Evolutionary conservation across 345 rosid species (phyloP), one percentile per base, ranked within the genome.

Genomic region (Ceriops zippeliana): DNA sequence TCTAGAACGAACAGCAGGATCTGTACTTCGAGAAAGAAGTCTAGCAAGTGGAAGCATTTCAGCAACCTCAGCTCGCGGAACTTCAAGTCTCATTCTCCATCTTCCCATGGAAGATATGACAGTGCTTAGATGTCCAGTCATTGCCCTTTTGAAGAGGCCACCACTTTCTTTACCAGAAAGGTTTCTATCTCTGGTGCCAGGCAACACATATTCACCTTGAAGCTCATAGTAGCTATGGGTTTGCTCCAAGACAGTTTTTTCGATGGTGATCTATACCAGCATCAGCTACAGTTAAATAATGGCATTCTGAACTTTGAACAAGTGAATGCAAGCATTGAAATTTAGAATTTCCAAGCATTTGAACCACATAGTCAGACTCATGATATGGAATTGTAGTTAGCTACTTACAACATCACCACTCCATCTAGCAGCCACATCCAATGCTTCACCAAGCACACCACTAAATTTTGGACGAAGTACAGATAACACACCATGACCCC

Each of bases 61-160:
- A 64, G 95, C 93, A 65, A 89, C 95, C 86, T 93, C 97, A 65
- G 98, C 98, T 76, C 83, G 86, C 65, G 98, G 93, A 82, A 93
- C 98, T 84, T 93, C 98, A 76, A 93, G 97, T 82, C 98, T 88
- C 95, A 93, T 84, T 83, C 98, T 89, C 98, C 98, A 93, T 82
- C 98, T 88, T 81, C 98, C 97, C 91, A 93, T 85, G 42, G 97
- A 89, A 73, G 98, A 93, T 80, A 93, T 93, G 82, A 89, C 97
- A 77, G 96, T 93, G 65, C 96, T 87, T 31, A 91, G 83, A 75
- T 91, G 97, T 37, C 98, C 98, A 57, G 89, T 86, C 96, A 91
- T 89, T 75, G 95, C 97, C 79, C 90, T 87, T 86, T 87, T 82
- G 37, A 93, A 84, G 81, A 93, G 84, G 70, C 87, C 91, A 75